A percentile compares a stretch with the other conserved stretches of the same genome.
Evolutionary conservation across 352 stramenopile genomes (phyloP).

Genomic region (Globisporangium viniferum): DNA sequence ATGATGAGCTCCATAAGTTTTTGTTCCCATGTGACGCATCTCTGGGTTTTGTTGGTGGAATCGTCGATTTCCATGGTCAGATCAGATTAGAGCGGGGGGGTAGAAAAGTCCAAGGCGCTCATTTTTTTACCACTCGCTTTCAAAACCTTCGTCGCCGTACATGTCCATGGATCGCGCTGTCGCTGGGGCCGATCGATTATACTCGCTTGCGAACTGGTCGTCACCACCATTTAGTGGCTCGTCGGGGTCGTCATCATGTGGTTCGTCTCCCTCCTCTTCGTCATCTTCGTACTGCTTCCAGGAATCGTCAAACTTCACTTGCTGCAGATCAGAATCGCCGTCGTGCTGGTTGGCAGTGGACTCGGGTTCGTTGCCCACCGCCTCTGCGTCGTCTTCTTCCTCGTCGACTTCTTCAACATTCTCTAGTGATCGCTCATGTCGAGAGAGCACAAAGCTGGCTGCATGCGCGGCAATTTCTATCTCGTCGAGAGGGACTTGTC

Average conservation of each 20-base stretch:
- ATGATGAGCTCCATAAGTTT: background rate
- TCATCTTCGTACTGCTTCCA: conserved; percentile 37
- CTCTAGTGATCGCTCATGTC: conserved; percentile 11
- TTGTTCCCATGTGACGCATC: background rate
- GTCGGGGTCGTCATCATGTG: background rate
- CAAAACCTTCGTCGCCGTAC: conserved; percentile 60
- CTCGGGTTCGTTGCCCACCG: background rate
- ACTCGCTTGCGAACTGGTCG: conserved; percentile 12
- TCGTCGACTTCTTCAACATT: conserved; percentile 18
- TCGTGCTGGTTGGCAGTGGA: background rate
- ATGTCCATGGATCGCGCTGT: conserved; percentile 25
- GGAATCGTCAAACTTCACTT: conserved; percentile 7
- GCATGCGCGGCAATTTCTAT: background rate
- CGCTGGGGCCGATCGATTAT: conserved; percentile 4
- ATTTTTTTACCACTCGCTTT: conserved; percentile 35
- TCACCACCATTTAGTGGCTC: conserved; percentile 10
- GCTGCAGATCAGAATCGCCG: background rate
- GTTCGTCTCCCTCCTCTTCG: conserved; percentile 16
- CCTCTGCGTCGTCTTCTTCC: conserved; percentile 3
- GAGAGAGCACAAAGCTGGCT: background rate
- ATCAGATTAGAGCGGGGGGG: background rate
- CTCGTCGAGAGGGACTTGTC: background rate
- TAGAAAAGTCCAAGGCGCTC: background rate
- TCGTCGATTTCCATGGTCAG: background rate
- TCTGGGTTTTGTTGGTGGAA: background rate